Base-by-base conservation (phyloP, 2,329 filamentous ascomycete genomes). In the Exophiala oligosperma region DNA sequence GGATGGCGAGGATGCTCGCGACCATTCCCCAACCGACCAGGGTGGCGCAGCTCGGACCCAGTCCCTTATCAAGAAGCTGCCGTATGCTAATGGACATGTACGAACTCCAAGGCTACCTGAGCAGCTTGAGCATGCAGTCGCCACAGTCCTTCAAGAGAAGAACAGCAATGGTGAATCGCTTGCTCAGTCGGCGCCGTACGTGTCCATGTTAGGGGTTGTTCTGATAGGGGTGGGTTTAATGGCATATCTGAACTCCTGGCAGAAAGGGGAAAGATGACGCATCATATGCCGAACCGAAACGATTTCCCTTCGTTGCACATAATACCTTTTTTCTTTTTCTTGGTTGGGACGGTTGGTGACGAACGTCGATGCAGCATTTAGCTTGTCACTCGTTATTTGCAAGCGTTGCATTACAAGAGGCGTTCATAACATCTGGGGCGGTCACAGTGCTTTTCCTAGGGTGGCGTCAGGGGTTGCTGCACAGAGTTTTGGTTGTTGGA, bases 201-300 rank as follows among this genome's bases (percentile, higher is more conserved):
- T 88, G 41, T 92, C 89, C 1, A 91, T 93, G 83, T 75, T 94
- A 47, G 88, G 90, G 9, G 90, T 94, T 32, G 90, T 94, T 26
- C 74, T 94, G 56, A 77, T 94, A 60, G 90, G 90, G 32, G 88
- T 94, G 77, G 89, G 90, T 12, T 73, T 94, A 64, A 94, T 94
- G 90, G 89, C 89, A 43, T 92, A 92, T 73, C 81, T 94, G 66
- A 94, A 94, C 69, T 88, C 88, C 52, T 93, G 89, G 89, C 88
- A 91, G 68, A 80, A 79, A 67, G 72, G 76, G 54, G 80, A 81
- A 60, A 76, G 75, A 70, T 80, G 71, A 72, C 44, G 24, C 17
- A 26, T 38, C 23, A 43, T 17, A 11, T 23, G 32, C 28, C 8
- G 28, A 14, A 35, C 6, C n/a, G 23, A 12, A 35, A 21, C 52